Base-by-base conservation (phyloP, 768 basidiomycete genomes). In the Russula ochroleuca region DNA sequence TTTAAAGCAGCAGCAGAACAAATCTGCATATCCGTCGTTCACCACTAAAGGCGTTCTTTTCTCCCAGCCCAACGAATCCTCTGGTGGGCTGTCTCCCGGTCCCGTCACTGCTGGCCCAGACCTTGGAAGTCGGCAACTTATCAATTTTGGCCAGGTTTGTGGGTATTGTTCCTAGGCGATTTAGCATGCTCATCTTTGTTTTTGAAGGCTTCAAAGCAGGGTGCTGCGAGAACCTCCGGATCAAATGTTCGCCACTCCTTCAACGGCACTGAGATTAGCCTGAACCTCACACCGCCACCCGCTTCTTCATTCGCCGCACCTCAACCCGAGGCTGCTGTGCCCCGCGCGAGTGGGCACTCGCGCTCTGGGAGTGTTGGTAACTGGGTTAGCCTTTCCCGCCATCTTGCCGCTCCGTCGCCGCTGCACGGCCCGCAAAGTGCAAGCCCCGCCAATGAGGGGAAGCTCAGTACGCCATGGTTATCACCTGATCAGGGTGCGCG, bases 61-160 rank as follows among this genome's bases (percentile, higher is more conserved):
- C 47, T 73, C 85, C 59, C 81, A 81, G 21, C 75, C 83, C 15
- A 79, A 80, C 51, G 88, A 88, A 50, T 84, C 83, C 54, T 74
- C 81, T 31, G 75, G 81, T 21, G 79, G 82, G 63, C 84, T 88
- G 72, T 88, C 87, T 23, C 89, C 90, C 61, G 87, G 85, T 54
- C 91, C 90, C 40, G 82, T 90, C 65, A 93, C 90, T 62, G 90
- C 90, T 62, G 91, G 90, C 55, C 91, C 90, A 67, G 90, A 92
- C 75, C 78, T 93, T 49, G 90, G 91, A 69, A 80, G 91, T 69
- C 87, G 90, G 70, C 23, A 89, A 88, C 71, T 90, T 89, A 69
- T 90, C 57, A 83, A 87, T 38, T 85, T 83, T 73, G 83, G 80
- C 66, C 85, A 86, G 77, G 90, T 90, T 72, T 61, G 80, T 68